Percentiles rank a stretch among this genome's conserved stretches.
These are phyloP conservation scores for Catharanthus roseus DNA, from an alignment of 257 asterid species.

Conservation along the genomic window DNA sequence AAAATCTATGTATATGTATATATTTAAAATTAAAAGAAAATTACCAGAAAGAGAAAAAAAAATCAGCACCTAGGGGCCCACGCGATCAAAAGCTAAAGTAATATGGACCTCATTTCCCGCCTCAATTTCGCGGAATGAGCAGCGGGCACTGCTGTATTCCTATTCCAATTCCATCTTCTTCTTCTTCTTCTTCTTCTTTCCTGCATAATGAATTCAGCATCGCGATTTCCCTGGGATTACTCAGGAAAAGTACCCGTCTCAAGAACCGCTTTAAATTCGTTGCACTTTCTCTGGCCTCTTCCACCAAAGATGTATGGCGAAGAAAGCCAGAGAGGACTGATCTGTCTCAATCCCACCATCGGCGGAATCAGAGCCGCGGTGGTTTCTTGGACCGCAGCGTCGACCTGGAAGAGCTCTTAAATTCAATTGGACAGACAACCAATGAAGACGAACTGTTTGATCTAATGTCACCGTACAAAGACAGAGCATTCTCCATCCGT, in stretches of 20 bases:
- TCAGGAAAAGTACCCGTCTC: slow-evolving; percentile 16
- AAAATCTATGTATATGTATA: too few relatives aligned
- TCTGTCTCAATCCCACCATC: slow-evolving; percentile 19
- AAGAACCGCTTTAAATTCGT: slow-evolving; percentile 26
- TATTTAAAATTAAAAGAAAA: too few relatives aligned
- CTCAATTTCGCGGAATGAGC: slow-evolving; percentile 15
- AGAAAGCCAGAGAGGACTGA: slow-evolving; percentile 21
- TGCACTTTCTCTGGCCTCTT: slow-evolving; percentile 32
- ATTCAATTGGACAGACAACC: slow-evolving; percentile 51
- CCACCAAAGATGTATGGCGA: slow-evolving; percentile 45
- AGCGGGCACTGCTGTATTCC: slow-evolving; percentile 16
- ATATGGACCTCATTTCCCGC: slow-evolving; percentile 1
- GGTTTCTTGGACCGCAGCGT: slow-evolving; percentile 53
- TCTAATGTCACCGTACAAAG: slow-evolving; percentile 60
- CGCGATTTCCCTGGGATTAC: slow-evolving; percentile 17
- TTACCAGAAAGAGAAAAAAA: too few relatives aligned
- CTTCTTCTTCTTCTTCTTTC: slow-evolving; percentile 28
- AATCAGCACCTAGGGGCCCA: too few relatives aligned
- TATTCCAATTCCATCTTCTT: too few relatives aligned
- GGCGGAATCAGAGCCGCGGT: slow-evolving; percentile 24
- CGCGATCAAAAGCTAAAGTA: not conserved
- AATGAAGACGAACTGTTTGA: slow-evolving; percentile 66
- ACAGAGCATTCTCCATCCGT: slow-evolving; percentile 51
- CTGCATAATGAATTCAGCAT: slow-evolving; percentile 18
- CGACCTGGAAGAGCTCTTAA: slow-evolving; percentile 64